A percentile compares a stretch with the other conserved stretches of the same genome.
phyloP scores from a whole-genome alignment of 164 flowering plant species.

The Paratinospora sagittata region DNA sequence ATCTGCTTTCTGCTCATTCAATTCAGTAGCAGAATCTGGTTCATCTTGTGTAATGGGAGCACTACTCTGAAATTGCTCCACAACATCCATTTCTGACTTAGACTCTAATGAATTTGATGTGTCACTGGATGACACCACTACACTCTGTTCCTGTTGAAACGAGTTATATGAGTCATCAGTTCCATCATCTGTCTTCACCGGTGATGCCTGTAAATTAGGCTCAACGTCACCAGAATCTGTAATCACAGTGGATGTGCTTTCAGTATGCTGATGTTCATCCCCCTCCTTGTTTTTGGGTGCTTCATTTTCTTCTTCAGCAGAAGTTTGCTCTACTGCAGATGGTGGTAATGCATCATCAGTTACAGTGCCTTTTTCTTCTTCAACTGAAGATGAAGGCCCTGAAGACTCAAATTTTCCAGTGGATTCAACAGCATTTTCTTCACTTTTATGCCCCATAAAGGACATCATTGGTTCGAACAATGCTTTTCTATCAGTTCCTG shows the following conservation, averaged over 20 bases:
- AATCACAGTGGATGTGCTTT: conserved; percentile 7
- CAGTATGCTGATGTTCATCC: conserved; percentile 16
- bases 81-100: conserved; percentile 20
- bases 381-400: conserved; percentile 17
- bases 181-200: conserved; percentile 22
- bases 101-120: conserved; percentile 26
- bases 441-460: conserved; percentile 73
- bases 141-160: conserved; percentile 22
- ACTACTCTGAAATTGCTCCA: conserved; percentile 21
- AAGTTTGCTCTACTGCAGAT: conserved; percentile 24
- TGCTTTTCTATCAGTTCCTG: conserved; percentile 52
- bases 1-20: conserved; percentile 21
- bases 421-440: conserved; percentile 36
- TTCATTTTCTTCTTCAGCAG: conserved; percentile 32
- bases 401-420: conserved; percentile 27
- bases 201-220: conserved; percentile 18
- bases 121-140: conserved; percentile 24
- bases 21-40: conserved; percentile 17
- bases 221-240: conserved; percentile 24
- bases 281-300: conserved; percentile 21
- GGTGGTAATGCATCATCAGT: conserved; percentile 13
- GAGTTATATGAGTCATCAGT: conserved; percentile 18
- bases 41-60: conserved; percentile 18
- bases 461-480: conserved; percentile 79
- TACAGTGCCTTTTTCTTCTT: conserved; percentile 25